Base-by-base conservation (phyloP, 2,329 filamentous ascomycete genomes). In the Cercospora sojina region DNA sequence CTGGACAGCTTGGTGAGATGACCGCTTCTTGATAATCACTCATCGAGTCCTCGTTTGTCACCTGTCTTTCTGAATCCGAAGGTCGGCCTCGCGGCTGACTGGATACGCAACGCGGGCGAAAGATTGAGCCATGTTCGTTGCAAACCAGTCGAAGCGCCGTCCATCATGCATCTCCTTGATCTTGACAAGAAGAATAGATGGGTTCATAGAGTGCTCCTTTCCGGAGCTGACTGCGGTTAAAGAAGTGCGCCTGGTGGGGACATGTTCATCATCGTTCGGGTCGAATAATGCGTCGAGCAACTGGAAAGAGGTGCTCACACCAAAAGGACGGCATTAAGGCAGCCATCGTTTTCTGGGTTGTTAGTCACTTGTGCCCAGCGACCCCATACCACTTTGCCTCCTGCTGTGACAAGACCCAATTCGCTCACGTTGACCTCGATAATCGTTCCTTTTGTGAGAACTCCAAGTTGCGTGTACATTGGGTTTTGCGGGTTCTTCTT, bases 351-450 rank as follows among this genome's bases (percentile, higher is more conserved):
- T 76, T 88, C 87, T 51, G 77, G 80, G 68, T 84, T 84, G 74
- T 86, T 86, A 16, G 85, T 85, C 59, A 91, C 84, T 79, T 93
- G 90, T 7, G 91, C 91, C 81, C 89, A 95, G 72, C 91, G 85
- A 73, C 92, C 93, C 93, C 93, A 97, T 6, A 94, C 92, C 8
- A 97, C 92, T 82, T 97, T 97, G 69, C 95, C 95, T 69, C 88
- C 89, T 1, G 93, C 90, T 2, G 95, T 98, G 16, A 96, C 92
- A 68, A 98, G 83, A 70, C 95, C 95, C 69, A 98, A 81, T 78
- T 99, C 95, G 64, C 87, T 91, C 31, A 97, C 93, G 77, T 99
- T 97, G 74, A 98, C 93, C 80, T 98, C 94, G 75, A 95, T 88
- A 69, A 90, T 88, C 31, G 88, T 94, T 70, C 92, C 92, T 81